phyloP scores from a whole-genome alignment of 176 grass and related monocot species.

The Ampelocalamus luodianensis region DNA sequence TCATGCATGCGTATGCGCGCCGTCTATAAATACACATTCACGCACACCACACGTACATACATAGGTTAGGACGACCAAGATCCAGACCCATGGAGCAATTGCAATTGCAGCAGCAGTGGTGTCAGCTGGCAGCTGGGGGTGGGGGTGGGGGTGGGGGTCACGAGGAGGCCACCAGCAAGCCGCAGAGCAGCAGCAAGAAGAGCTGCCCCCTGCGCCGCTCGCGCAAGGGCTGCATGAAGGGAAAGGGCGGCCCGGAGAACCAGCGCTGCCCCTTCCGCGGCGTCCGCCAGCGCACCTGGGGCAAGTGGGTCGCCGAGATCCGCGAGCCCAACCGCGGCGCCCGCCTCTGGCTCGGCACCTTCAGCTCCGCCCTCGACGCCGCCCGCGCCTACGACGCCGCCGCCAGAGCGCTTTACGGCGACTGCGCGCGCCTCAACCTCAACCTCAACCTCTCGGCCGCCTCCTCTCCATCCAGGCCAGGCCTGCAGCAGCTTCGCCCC shows the following conservation, averaged over 20 bases:
- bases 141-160: too few species aligned
- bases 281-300: conserved; percentile 85
- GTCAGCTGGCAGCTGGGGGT: too few species aligned
- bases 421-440: conserved; percentile 74
- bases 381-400: conserved; percentile 65
- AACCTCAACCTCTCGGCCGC: conserved; percentile 58
- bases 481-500: too few species aligned
- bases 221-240: conserved; percentile 95
- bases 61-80: too few species aligned
- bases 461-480: not conserved
- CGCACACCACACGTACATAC: too few species aligned
- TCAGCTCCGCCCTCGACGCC: conserved; percentile 62
- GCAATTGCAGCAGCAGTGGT: too few species aligned
- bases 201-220: conserved; percentile 82
- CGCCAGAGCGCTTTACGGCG: conserved; percentile 64
- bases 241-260: conserved; percentile 91
- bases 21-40: too few species aligned
- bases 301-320: conserved; percentile 93
- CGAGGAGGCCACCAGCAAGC: not conserved
- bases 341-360: conserved; percentile 83
- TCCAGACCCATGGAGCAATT: too few species aligned
- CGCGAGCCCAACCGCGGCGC: conserved; percentile 92
- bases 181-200: conserved; percentile 32
- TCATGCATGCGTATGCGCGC: too few species aligned
- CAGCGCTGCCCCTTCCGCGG: conserved; percentile 84